Base-by-base conservation (phyloP, 805 yeast species). In the Tetrapisispora arboricola region DNA sequence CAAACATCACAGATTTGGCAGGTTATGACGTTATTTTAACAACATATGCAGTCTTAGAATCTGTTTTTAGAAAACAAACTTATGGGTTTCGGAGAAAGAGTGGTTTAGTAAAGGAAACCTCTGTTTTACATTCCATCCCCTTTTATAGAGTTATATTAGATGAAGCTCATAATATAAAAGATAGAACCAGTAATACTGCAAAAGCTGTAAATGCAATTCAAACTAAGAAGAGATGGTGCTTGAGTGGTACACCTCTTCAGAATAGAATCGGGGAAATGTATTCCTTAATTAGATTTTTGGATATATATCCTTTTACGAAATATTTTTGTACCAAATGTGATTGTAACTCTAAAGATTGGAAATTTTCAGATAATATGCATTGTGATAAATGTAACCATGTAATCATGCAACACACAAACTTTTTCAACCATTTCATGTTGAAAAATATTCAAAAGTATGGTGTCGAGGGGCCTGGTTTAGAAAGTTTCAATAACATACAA, bases 101-200 rank as follows among this genome's bases (percentile, higher is more conserved):
- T 15, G 80, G 83, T 1, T 53, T 76, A 19, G 79, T 83, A 3
- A 83, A 84, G 57, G 95, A 87, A 47, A 70, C 71, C 45, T 80
- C 94, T 18, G 73, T 79, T 0, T 60, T 92, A 30, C 98, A 92
- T 56, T 64, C 72, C 12, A 69, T 84, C 33, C 70, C 74, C 31
- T 92, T 87, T 58, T 82, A 86, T 54, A 67, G 99, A 43, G 94
- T 90, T 8, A 75, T 92, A 13, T 65, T 92, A 39, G 99, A 92
- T 64, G 99, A 92, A 58, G 98, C 98, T 1, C 99, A 92, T 59
- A 90, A 90, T 55, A 90, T 92, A 67, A 92, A 92, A 57, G 97
- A 92, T 60, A 72, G 97, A 44, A 87, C 87, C 41, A 80, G 92
- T 40, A 90, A 90, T 20, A 92, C 98, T 0, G 88, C 97, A 0